Evolutionary conservation across 257 asterid species (phyloP).

Genomic region (Ilex asprella): DNA sequence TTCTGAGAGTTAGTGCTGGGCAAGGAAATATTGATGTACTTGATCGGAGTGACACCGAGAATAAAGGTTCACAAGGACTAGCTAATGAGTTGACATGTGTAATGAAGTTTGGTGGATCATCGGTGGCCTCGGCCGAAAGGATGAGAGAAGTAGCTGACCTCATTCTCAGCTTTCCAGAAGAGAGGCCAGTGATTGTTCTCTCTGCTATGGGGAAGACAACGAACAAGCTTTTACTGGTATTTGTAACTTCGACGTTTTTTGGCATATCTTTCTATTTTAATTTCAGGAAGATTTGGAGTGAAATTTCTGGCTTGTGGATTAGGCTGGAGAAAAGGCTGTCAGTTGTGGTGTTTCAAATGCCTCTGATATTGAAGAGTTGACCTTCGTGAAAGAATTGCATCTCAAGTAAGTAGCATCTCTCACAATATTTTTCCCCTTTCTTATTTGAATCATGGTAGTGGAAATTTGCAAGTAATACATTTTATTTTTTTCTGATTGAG

Average conservation of each 20-base stretch:
- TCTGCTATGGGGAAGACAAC: constrained; percentile 92
- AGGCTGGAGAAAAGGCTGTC: constrained; percentile 93
- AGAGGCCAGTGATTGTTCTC: constrained; percentile 72
- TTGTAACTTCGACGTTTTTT: neutral
- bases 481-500: constrained; percentile 3
- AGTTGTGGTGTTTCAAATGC: constrained; percentile 73
- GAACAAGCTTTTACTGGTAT: constrained; percentile 56
- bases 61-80: constrained; percentile 23
- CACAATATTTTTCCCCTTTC: neutral
- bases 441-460: neutral
- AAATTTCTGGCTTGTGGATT: constrained; percentile 10
- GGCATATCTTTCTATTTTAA: neutral
- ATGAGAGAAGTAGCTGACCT: constrained; percentile 71
- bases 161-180: constrained; percentile 68
- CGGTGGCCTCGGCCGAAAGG: constrained; percentile 65
- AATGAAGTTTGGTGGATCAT: constrained; percentile 90
- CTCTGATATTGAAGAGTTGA: constrained; percentile 57
- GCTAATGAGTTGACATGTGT: constrained; percentile 38
- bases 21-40: constrained; percentile 31
- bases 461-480: neutral
- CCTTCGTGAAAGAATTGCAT: constrained; percentile 60
- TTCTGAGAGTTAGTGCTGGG: constrained; percentile 26
- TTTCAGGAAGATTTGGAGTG: neutral
- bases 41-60: constrained; percentile 24
- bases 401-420: constrained; percentile 31